These are phyloP conservation scores for Ustilago curta DNA, from an alignment of 1,284 basidiomycete species.

Conservation along the genomic window DNA sequence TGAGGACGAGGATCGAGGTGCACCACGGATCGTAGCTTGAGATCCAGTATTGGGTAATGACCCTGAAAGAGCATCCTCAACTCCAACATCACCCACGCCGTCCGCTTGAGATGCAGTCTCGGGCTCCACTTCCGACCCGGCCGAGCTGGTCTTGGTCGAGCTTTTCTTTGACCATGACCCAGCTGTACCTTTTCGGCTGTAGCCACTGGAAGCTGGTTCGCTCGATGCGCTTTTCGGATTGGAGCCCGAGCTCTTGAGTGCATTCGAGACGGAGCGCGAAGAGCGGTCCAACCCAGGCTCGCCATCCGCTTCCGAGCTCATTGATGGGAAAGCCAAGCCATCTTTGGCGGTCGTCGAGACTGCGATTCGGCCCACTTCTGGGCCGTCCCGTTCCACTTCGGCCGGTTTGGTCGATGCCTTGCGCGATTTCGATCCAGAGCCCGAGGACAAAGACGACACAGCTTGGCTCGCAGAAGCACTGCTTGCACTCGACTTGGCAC, in stretches of 20 bases:
- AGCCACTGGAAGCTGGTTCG: neutral
- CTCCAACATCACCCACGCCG: neutral
- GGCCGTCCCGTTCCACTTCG: neutral
- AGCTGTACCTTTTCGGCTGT: conserved; percentile 12
- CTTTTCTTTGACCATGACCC: conserved; percentile 12
- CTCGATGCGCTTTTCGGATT: neutral
- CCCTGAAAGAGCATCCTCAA: conserved; percentile 4
- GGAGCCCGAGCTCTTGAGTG: neutral
- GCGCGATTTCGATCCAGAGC: conserved; percentile 17
- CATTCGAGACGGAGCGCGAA: conserved; percentile 14
- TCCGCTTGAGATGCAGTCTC: conserved; percentile 4
- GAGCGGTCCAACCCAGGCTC: conserved; percentile 14
- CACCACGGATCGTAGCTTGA: conserved; percentile 39
- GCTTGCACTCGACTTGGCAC: conserved; percentile 16
- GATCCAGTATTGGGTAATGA: conserved; percentile 19
- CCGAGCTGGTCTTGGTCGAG: conserved; percentile 9
- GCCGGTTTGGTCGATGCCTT: conserved; percentile 21
- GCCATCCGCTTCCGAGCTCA: conserved; percentile 27
- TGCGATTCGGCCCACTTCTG: neutral
- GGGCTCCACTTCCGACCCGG: conserved; percentile 9
- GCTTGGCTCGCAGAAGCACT: conserved; percentile 8
- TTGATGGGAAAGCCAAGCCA: conserved; percentile 21
- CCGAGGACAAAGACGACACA: neutral
- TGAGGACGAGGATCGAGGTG: conserved; percentile 11
- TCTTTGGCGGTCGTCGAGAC: neutral